phyloP scores from a whole-genome alignment of 257 asterid genomes.

The Ilex asprella region DNA sequence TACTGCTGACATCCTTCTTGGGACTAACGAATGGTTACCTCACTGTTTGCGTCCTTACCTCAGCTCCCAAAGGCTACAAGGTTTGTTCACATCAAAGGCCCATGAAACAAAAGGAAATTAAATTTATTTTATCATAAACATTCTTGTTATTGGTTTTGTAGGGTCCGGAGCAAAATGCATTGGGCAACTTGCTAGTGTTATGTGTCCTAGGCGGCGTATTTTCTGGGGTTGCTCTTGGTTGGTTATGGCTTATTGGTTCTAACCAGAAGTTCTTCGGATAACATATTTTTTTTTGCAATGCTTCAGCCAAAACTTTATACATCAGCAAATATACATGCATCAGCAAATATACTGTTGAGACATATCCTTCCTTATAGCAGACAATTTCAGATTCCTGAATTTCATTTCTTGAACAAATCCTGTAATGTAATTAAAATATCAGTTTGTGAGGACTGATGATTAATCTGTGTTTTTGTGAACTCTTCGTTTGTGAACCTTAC shows the following conservation, averaged over 20 bases:
- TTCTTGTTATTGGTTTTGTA: slow-evolving; percentile 12
- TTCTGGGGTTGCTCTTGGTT: slow-evolving; percentile 62
- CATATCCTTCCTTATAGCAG: no score
- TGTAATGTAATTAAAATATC: no score
- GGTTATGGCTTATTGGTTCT: slow-evolving; percentile 76
- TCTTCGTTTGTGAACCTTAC: no score
- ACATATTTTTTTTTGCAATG: no score
- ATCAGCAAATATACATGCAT: no score
- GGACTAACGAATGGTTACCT: slow-evolving; percentile 83
- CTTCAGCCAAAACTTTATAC: no score
- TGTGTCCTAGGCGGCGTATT: slow-evolving; percentile 64
- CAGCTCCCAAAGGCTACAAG: slow-evolving; percentile 82
- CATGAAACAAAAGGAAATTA: slow-evolving; percentile 2
- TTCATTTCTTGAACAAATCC: no score
- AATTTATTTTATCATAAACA: background rate
- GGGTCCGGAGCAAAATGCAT: slow-evolving; percentile 98
- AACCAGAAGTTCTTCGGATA: slow-evolving; percentile 33
- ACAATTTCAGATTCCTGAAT: no score
- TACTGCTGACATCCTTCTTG: slow-evolving; percentile 53
- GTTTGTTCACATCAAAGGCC: slow-evolving; percentile 17
- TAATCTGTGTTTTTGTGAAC: no score
- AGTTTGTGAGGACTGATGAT: no score
- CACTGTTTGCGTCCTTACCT: slow-evolving; percentile 62
- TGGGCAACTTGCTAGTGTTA: slow-evolving; percentile 69
- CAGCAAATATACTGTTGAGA: no score